Evolutionary conservation across 768 basidiomycete genomes (phyloP), one percentile per base, ranked within the genome.

Genomic region (Tylopilus felleus): DNA sequence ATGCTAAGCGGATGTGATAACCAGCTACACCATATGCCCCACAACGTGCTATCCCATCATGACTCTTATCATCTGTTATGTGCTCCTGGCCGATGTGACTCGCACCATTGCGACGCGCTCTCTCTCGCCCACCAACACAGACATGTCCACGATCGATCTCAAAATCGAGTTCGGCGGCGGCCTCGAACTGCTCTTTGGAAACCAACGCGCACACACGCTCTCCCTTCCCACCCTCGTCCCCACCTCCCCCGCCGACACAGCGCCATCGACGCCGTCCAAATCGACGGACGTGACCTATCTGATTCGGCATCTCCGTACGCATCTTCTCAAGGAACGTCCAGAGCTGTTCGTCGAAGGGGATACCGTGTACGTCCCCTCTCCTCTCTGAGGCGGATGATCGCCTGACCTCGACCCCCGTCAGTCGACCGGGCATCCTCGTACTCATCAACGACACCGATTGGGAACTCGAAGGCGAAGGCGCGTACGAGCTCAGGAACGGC

Each of bases 401-500:
- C n/a, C n/a, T 36, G 14, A 1, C 25, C 14, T 2, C 3, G 1
- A 9, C 17, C 28, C 28, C 14, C 0, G 9, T 2, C 64, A 96
- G 97, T 36, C 93, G 97, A 9, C 97, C 97, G 0, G 97, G 97
- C 0, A 97, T 99, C 35, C 77, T 99, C 4, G 96, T 98, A 4
- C 77, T 99, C n/a, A 83, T 99, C 50, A 98, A 98, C 65, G 91
- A 96, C 62, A 91, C 91, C 1, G 96, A 98, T 63, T 98, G 96
- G 96, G 95, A 98, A 70, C 77, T 98, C 7, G 96, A 98, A 68
- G 93, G 93, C 31, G 96, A 98, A 69, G 86, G 91, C 21, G 86
- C 89, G 7, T 97, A 96, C 67, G 75, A 73, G 57, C 73, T 98
- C 53, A 74, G 88, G 67, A 74, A 84, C 29, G 78, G 81, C 0